Percentiles rank a stretch among this genome's conserved stretches.
These are phyloP conservation scores for Pontederia paniculata DNA, from an alignment of 176 grass and related monocot genomes.

Conservation along the genomic window DNA sequence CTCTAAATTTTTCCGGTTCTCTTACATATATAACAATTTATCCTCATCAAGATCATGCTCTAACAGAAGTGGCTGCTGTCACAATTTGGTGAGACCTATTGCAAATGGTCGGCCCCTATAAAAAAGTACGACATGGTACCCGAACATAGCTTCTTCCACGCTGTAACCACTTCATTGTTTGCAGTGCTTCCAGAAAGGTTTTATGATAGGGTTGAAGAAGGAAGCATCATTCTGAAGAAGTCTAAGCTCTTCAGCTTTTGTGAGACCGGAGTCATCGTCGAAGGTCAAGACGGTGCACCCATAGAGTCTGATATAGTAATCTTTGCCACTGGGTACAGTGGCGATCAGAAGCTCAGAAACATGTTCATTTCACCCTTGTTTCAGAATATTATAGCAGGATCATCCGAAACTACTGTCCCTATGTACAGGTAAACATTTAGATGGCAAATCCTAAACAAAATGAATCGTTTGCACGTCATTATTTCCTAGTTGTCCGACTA, in stretches of 20 bases:
- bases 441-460: too few species aligned
- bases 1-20: not conserved
- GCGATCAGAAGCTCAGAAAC: conserved; percentile 42
- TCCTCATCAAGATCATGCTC: not conserved
- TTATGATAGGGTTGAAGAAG: conserved; percentile 45
- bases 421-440: conserved; percentile 43
- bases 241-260: conserved; percentile 40
- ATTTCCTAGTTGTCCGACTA: too few species aligned
- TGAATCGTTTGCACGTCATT: too few species aligned
- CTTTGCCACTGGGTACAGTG: conserved; percentile 38
- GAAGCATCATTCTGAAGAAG: conserved; percentile 45
- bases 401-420: conserved; percentile 26
- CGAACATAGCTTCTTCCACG: conserved; percentile 34
- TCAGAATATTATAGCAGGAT: conserved; percentile 23
- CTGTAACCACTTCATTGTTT: conserved; percentile 22
- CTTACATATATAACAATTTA: not conserved
- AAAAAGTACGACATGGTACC: conserved; percentile 44
- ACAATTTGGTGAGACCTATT: conserved; percentile 44
- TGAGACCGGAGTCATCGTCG: conserved; percentile 38
- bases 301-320: conserved; percentile 30
- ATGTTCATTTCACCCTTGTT: conserved; percentile 51
- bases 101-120: conserved; percentile 30
- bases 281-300: conserved; percentile 22
- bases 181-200: conserved; percentile 34
- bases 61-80: conserved; percentile 35